Conservation (phyloP, 2,329 filamentous ascomycete species). For the Aspergillus vadensis region DNA sequence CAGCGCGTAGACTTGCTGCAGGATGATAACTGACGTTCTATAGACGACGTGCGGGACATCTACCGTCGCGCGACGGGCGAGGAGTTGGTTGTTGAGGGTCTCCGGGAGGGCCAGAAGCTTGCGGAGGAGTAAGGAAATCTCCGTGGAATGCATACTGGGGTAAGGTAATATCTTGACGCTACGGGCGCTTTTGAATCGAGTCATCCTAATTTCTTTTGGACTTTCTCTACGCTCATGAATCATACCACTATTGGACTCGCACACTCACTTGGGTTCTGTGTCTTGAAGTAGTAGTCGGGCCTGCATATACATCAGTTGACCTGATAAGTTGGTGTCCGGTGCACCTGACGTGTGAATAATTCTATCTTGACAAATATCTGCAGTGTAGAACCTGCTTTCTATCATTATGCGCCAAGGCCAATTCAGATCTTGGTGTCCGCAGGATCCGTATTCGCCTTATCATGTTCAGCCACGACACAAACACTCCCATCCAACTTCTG, state of each 20-base stretch:
- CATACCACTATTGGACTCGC: slow-evolving; percentile 19
- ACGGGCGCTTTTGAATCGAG: slow-evolving; percentile 31
- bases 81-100: slow-evolving; percentile 82
- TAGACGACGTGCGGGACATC: slow-evolving; percentile 92
- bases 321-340: neutral
- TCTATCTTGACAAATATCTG: neutral
- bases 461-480: slow-evolving; percentile 63
- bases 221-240: slow-evolving; percentile 20
- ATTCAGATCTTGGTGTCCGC: slow-evolving; percentile 15
- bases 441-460: slow-evolving; percentile 64
- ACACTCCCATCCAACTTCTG: slow-evolving; percentile 55
- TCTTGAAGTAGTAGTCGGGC: slow-evolving; percentile 7
- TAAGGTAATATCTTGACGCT: slow-evolving; percentile 31
- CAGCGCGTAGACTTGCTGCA: neutral
- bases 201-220: slow-evolving; percentile 32
- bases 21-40: slow-evolving; percentile 29
- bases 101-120: slow-evolving; percentile 67
- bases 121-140: slow-evolving; percentile 39
- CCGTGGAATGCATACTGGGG: slow-evolving; percentile 10
- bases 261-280: slow-evolving; percentile 6
- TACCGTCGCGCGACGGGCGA: slow-evolving; percentile 81
- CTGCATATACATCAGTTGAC: neutral
- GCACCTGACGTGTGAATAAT: neutral
- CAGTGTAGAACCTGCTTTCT: slow-evolving; percentile 9
- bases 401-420: too few species aligned